Conservation (phyloP, 75 land plant genomes). For the Adiantum capillusveneris region DNA sequence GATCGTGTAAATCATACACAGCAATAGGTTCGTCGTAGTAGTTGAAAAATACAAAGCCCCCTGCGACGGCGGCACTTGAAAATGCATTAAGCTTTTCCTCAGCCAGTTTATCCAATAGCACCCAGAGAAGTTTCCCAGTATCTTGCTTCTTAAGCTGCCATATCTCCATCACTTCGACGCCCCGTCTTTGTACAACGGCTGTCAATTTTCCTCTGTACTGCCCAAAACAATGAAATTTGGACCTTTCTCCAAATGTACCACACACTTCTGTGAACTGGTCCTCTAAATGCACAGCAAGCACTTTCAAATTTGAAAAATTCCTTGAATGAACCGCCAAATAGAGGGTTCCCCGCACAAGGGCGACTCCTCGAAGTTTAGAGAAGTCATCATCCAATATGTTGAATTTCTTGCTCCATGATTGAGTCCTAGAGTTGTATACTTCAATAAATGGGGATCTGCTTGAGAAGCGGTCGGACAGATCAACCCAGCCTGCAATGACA, state of each 20-base stretch:
- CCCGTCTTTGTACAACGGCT: neutral
- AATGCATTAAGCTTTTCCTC: conserved; percentile 3
- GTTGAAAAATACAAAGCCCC: conserved; percentile 8
- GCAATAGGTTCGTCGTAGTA: conserved; percentile 8
- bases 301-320: neutral
- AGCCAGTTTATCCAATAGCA: neutral
- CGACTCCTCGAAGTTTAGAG: neutral
- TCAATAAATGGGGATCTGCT: conserved; percentile 4
- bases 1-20: conserved; percentile 3
- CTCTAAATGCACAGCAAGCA: neutral
- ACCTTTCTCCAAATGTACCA: neutral
- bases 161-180: neutral
- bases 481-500: conserved; percentile 22
- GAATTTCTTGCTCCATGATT: neutral
- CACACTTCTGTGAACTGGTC: neutral
- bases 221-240: conserved; percentile 9
- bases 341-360: neutral
- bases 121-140: neutral
- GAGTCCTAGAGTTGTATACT: neutral
- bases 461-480: neutral
- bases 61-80: conserved; percentile 2
- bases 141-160: conserved; percentile 7
- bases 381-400: neutral
- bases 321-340: conserved; percentile 1
- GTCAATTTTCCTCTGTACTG: neutral